These are phyloP conservation scores for Aureobasidium uvarum DNA, from an alignment of 2,329 filamentous ascomycete genomes.

Conservation along the genomic window DNA sequence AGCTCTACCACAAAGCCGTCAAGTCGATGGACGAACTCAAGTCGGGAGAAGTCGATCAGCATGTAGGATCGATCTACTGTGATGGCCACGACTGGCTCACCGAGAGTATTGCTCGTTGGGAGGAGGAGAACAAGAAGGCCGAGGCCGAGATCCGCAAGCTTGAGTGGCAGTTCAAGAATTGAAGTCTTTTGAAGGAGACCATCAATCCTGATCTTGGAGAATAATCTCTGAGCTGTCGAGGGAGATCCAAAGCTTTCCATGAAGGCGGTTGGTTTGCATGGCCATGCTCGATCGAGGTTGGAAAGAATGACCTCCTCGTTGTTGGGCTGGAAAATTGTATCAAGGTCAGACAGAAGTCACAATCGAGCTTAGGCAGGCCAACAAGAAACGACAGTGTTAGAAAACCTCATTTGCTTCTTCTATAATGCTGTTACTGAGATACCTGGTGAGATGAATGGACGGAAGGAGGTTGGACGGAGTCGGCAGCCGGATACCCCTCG, in stretches of 20 bases:
- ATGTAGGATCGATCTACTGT: not conserved
- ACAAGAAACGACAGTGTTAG: not conserved
- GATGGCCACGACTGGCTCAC: not conserved
- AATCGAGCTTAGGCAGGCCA: not conserved
- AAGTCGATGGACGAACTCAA: not conserved
- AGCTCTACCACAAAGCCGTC: slow-evolving; percentile 1
- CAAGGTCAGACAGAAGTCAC: not conserved
- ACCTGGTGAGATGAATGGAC: not conserved
- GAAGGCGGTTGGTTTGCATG: too few relatives aligned
- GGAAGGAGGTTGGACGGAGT: not conserved
- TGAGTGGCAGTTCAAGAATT: not conserved
- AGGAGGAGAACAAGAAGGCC: slow-evolving; percentile 9
- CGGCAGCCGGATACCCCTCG: not conserved
- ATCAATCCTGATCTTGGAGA: not conserved
- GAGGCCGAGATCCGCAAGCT: slow-evolving; percentile 10
- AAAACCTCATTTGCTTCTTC: not conserved
- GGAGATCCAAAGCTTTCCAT: too few relatives aligned
- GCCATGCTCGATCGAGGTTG: too few relatives aligned
- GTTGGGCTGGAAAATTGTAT: not conserved
- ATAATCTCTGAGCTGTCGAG: not conserved
- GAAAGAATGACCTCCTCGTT: not conserved
- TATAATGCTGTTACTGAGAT: not conserved
- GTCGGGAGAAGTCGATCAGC: not conserved
- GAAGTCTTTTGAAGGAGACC: not conserved
- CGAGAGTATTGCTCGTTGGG: slow-evolving; percentile 7